These are phyloP conservation scores for Knufia fluminis DNA, from an alignment of 2,329 filamentous ascomycete species.

Conservation along the genomic window DNA sequence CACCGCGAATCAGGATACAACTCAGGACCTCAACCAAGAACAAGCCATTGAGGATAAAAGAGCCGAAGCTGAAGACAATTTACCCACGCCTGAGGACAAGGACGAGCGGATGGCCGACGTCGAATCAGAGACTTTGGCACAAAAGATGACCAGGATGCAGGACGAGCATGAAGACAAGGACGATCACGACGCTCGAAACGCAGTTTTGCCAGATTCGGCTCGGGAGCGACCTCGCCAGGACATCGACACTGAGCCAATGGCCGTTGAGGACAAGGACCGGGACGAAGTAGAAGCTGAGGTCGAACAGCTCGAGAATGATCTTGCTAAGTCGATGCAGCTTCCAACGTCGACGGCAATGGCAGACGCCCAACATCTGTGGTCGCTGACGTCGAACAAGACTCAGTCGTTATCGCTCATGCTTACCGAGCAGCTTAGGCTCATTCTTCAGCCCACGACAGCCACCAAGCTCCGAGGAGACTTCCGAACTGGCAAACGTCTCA, in stretches of 20 bases:
- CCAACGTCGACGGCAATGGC: constrained; percentile 37
- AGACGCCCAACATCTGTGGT: constrained; percentile 69
- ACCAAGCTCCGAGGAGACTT: constrained; percentile 96
- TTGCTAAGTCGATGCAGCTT: constrained; percentile 42
- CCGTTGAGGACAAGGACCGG: constrained; percentile 37
- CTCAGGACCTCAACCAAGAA: constrained; percentile 72
- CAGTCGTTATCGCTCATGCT: constrained; percentile 79
- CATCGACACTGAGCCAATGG: constrained; percentile 24
- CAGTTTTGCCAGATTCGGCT: constrained; percentile 46
- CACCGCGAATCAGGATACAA: constrained; percentile 77
- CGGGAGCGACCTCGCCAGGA: constrained; percentile 24
- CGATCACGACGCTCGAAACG: constrained; percentile 38
- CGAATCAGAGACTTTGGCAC: constrained; percentile 27
- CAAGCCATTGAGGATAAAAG: constrained; percentile 64
- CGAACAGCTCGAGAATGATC: constrained; percentile 9
- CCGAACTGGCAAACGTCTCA: constrained; percentile 93
- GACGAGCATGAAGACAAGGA: constrained; percentile 33
- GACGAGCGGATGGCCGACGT: constrained; percentile 44
- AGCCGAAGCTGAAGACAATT: constrained; percentile 36
- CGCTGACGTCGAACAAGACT: constrained; percentile 71
- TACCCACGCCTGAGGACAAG: constrained; percentile 44
- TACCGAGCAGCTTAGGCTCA: constrained; percentile 89
- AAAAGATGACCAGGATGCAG: constrained; percentile 26
- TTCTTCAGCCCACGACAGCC: constrained; percentile 85
- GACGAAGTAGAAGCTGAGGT: constrained; percentile 44